Conservation (phyloP, 495 filamentous ascomycete genomes). For the Xylaria bambusicola region DNA sequence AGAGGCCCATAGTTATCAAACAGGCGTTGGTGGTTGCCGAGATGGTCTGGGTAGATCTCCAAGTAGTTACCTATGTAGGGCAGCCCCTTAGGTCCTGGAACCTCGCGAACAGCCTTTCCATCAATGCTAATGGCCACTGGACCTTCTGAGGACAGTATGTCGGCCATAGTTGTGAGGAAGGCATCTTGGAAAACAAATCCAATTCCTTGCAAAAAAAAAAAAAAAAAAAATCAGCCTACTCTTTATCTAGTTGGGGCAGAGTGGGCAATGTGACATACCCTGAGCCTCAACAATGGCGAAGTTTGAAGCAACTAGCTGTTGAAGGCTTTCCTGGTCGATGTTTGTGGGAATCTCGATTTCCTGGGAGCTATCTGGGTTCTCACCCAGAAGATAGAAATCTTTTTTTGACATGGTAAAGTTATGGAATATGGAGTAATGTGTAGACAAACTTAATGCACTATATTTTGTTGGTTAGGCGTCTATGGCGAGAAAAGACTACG, state of each 20-base stretch:
- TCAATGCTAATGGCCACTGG: slow-evolving; percentile 48
- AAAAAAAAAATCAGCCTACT: too few species aligned
- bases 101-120: slow-evolving; percentile 39
- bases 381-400: slow-evolving; percentile 48
- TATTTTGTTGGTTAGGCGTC: not conserved
- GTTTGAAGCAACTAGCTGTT: slow-evolving; percentile 43
- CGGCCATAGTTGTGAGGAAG: slow-evolving; percentile 28
- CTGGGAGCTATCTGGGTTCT: slow-evolving; percentile 38
- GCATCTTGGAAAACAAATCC: slow-evolving; percentile 39
- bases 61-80: slow-evolving; percentile 55
- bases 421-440: not conserved
- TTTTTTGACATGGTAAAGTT: slow-evolving; percentile 37
- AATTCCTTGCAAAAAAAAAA: slow-evolving; percentile 37
- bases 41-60: slow-evolving; percentile 59
- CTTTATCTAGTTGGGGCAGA: not conserved
- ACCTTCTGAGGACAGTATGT: slow-evolving; percentile 31
- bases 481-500: not conserved
- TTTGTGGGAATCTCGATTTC: slow-evolving; percentile 41
- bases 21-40: slow-evolving; percentile 60
- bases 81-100: slow-evolving; percentile 48
- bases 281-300: slow-evolving; percentile 44
- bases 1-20: slow-evolving; percentile 55
- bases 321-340: slow-evolving; percentile 36
- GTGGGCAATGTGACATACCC: slow-evolving; percentile 26
- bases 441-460: not conserved